Percentiles rank a stretch among this genome's conserved stretches.
These are phyloP conservation scores for Colletotrichum sp. DNA, from an alignment of 2,329 filamentous ascomycete genomes.

Conservation along the genomic window DNA sequence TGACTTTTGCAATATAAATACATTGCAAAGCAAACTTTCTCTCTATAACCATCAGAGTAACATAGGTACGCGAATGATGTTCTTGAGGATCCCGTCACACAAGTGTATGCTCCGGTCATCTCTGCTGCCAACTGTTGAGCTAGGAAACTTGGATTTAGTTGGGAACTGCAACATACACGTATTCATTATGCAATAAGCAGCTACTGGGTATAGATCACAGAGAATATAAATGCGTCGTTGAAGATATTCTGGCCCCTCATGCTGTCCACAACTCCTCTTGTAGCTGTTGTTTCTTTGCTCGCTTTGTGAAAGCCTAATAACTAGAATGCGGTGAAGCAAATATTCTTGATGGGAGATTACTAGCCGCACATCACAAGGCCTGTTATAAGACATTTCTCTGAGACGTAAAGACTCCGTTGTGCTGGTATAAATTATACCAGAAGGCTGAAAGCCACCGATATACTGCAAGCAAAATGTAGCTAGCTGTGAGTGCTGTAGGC, in stretches of 20 bases:
- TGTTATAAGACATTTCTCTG: neutral
- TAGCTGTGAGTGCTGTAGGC: rapidly evolving
- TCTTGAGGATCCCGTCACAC: too few relatives aligned
- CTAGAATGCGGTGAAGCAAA: too few relatives aligned
- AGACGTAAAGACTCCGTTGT: rapidly evolving
- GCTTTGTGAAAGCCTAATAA: too few relatives aligned
- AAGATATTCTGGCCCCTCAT: rapidly evolving
- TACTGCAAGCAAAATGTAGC: neutral
- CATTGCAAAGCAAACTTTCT: too few relatives aligned
- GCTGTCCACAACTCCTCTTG: neutral
- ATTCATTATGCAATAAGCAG: neutral
- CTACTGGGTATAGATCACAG: neutral
- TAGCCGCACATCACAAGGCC: rapidly evolving
- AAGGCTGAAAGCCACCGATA: neutral
- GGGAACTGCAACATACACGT: too few relatives aligned
- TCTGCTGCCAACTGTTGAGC: too few relatives aligned
- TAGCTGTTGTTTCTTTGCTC: neutral
- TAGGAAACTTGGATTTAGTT: too few relatives aligned
- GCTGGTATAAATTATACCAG: neutral
- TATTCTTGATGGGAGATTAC: rapidly evolving
- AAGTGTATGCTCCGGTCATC: too few relatives aligned
- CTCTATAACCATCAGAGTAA: too few relatives aligned
- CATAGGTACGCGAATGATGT: too few relatives aligned
- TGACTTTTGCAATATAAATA: too few relatives aligned
- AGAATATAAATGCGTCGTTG: rapidly evolving